Percentiles rank a stretch among this genome's conserved stretches.
Evolutionary conservation across 1,139 yeast genomes (phyloP).

Genomic region (Saccharomycopsis phalli): DNA sequence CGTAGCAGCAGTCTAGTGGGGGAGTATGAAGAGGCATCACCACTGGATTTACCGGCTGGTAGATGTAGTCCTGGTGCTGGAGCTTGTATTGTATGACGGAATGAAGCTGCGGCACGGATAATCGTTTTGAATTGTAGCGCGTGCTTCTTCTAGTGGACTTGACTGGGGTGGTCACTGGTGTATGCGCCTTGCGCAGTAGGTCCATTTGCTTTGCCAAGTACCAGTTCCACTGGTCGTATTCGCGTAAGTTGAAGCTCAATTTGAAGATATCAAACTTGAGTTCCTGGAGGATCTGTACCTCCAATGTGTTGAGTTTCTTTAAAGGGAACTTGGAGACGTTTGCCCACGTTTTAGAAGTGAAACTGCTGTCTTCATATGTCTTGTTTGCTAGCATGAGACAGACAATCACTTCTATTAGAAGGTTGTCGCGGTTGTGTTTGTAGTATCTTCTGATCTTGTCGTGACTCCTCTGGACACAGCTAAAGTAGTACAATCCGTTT

Average conservation of each 20-base stretch:
- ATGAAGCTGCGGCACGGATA: constrained; percentile 2
- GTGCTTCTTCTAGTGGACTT: not conserved
- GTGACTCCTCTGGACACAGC: not conserved
- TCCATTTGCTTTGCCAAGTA: constrained; percentile 1
- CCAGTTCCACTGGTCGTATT: constrained; percentile 5
- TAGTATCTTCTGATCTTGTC: constrained; percentile 5
- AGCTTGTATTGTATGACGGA: not conserved
- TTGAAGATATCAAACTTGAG: constrained; percentile 10
- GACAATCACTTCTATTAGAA: constrained; percentile 22
- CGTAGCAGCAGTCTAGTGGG: constrained; percentile 1
- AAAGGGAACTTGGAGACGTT: constrained; percentile 23
- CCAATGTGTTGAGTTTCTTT: constrained; percentile 16
- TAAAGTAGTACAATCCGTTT: constrained; percentile 13
- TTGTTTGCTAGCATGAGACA: constrained; percentile 41
- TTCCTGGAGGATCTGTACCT: constrained; percentile 6
- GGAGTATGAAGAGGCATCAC: not conserved
- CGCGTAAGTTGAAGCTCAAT: constrained; percentile 5
- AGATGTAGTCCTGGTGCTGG: not conserved
- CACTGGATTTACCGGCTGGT: not conserved
- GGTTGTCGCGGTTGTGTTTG: constrained; percentile 16
- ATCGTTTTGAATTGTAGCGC: constrained; percentile 1
- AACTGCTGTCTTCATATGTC: constrained; percentile 42
- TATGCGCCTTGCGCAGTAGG: not conserved
- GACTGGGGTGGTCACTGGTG: not conserved
- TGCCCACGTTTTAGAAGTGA: constrained; percentile 45